These are phyloP conservation scores for Aspergillus transmontanensis DNA, from an alignment of 2,329 filamentous ascomycete species.

Conservation along the genomic window DNA sequence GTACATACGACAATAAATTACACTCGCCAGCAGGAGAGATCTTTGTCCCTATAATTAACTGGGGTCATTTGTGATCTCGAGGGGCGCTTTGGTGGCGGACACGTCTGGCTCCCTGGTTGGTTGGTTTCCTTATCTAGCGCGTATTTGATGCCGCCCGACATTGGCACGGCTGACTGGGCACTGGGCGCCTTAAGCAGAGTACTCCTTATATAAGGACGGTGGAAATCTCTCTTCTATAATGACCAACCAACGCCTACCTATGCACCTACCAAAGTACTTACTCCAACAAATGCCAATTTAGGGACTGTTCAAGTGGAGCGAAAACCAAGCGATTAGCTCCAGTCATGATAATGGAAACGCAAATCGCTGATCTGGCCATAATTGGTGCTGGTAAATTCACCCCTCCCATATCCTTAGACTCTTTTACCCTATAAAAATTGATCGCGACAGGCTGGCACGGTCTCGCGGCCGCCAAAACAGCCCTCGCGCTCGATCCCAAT, in stretches of 20 bases:
- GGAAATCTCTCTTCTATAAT: not conserved
- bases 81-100: not conserved
- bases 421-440: not conserved
- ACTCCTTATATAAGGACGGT: not conserved
- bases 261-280: no score
- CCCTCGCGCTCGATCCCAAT: not conserved
- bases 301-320: not conserved
- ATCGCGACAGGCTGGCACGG: not conserved
- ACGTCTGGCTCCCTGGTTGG: not conserved
- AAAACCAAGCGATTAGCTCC: not conserved
- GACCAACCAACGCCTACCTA: no score
- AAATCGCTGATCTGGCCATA: not conserved
- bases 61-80: no score
- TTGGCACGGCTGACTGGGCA: not conserved
- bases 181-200: not conserved
- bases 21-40: no score
- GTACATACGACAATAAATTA: no score
- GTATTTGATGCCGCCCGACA: no score
- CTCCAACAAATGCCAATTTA: not conserved
- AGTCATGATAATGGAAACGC: not conserved
- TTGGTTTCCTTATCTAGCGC: not conserved
- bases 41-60: no score
- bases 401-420: not conserved
- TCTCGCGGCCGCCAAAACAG: not conserved
- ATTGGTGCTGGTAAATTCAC: not conserved